Evolutionary conservation across 176 grass and related monocot genomes (phyloP).

Genomic region (Elymus sibiricus): DNA sequence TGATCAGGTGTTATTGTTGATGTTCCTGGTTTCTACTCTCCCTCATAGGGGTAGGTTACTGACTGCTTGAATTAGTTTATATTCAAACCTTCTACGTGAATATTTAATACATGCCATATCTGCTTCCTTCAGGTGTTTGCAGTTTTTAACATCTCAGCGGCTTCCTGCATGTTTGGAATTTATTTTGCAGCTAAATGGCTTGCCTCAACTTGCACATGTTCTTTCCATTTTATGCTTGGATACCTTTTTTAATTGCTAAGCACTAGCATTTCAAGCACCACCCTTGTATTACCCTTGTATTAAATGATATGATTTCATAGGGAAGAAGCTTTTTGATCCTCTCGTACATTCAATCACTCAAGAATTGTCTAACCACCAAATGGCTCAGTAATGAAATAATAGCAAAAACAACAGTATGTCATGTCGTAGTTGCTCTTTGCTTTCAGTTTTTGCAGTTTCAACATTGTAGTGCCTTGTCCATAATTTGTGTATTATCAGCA

Average conservation of each 20-base stretch:
- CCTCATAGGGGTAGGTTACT: not conserved
- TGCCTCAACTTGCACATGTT: not conserved
- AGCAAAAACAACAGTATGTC: not conserved
- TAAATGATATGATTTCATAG: slow-evolving; percentile 16
- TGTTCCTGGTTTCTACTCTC: slow-evolving; percentile 18
- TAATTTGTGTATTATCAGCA: not conserved
- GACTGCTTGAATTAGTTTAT: not conserved
- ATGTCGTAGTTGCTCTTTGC: not conserved
- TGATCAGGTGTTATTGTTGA: slow-evolving; percentile 11
- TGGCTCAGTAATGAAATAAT: not conserved
- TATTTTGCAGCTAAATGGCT: slow-evolving; percentile 17
- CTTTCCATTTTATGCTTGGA: slow-evolving; percentile 18
- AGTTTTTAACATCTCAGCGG: not conserved
- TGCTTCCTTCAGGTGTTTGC: not conserved
- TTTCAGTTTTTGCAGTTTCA: not conserved
- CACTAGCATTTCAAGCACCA: not conserved
- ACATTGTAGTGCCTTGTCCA: slow-evolving; percentile 4
- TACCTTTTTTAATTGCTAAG: not conserved
- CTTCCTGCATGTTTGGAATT: slow-evolving; percentile 20
- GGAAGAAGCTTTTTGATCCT: not conserved
- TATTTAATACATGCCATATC: not conserved
- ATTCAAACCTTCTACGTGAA: not conserved
- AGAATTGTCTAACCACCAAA: slow-evolving; percentile 22
- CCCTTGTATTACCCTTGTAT: not conserved
- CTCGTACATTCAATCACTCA: not conserved